Evolutionary conservation across 495 filamentous ascomycete genomes (phyloP).

Genomic region (Filosporella fistucella): DNA sequence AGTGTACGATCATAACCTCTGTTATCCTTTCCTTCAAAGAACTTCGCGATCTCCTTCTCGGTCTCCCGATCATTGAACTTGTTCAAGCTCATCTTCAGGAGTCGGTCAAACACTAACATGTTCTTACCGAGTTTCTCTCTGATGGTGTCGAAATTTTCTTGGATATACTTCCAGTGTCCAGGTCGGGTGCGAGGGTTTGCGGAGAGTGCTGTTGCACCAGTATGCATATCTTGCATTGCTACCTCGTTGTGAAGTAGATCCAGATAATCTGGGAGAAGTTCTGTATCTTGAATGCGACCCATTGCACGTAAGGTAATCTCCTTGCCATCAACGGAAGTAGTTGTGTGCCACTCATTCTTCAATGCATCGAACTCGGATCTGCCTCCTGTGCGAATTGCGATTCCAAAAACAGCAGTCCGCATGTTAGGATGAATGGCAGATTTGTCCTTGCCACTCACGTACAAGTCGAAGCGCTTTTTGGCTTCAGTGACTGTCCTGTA

Average conservation of each 20-base stretch:
- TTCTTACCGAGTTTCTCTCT: conserved; percentile 67
- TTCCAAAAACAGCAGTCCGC: conserved; percentile 72
- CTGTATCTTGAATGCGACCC: conserved; percentile 59
- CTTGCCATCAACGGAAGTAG: conserved; percentile 81
- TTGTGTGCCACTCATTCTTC: conserved; percentile 75
- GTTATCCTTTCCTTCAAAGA: conserved; percentile 72
- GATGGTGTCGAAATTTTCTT: conserved; percentile 70
- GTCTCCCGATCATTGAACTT: conserved; percentile 68
- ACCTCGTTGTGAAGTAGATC: conserved; percentile 78
- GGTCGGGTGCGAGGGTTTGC: conserved; percentile 64
- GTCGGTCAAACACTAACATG: conserved; percentile 82
- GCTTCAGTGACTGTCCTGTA: conserved; percentile 65
- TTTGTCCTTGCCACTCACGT: conserved; percentile 58
- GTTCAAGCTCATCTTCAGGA: conserved; percentile 68
- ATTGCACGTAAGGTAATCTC: conserved; percentile 77
- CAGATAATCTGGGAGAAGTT: conserved; percentile 63
- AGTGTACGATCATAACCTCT: conserved; percentile 60
- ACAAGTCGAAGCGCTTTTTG: conserved; percentile 68
- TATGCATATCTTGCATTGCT: conserved; percentile 80
- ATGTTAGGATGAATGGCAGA: conserved; percentile 68
- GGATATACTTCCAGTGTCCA: conserved; percentile 78
- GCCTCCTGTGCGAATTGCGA: conserved; percentile 66
- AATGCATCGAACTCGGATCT: conserved; percentile 60
- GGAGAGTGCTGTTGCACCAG: conserved; percentile 65
- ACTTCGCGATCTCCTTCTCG: conserved; percentile 62